phyloP scores from a whole-genome alignment of 495 filamentous ascomycete genomes.

The Neurospora tetraspora region DNA sequence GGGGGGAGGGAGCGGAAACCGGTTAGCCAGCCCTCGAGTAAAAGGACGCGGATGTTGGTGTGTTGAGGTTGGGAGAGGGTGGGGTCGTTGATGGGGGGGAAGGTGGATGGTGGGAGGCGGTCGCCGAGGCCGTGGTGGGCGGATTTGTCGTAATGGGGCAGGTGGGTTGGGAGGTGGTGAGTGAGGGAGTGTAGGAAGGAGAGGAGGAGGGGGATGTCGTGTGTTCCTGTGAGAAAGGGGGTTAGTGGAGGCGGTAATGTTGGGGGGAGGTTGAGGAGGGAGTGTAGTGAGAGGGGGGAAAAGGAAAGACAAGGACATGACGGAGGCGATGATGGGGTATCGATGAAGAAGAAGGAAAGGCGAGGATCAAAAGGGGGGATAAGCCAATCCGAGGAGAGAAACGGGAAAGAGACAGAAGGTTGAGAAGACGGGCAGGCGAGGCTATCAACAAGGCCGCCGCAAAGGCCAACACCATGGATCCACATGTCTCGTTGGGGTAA shows the following conservation, averaged over 20 bases:
- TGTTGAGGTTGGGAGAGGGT: conserved; percentile 23
- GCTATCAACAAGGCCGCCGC: background rate
- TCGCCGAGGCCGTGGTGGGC: conserved; percentile 70
- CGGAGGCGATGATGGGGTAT: background rate
- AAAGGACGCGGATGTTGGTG: conserved; percentile 46
- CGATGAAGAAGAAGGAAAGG: background rate
- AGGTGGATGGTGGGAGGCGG: conserved; percentile 48
- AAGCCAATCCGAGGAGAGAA: too few relatives aligned
- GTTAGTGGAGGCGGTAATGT: background rate
- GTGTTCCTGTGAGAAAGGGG: conserved; percentile 46
- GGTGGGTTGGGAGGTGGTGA: conserved; percentile 39
- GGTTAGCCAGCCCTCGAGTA: conserved; percentile 91
- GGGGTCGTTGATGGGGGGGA: conserved; percentile 52
- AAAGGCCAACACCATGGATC: background rate
- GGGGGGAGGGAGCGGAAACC: conserved; percentile 64
- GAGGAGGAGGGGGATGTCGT: conserved; percentile 60
- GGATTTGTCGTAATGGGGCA: conserved; percentile 81
- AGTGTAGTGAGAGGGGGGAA: background rate
- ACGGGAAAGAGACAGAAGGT: background rate
- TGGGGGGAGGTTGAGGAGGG: background rate
- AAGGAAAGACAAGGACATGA: background rate
- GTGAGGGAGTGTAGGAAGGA: conserved; percentile 54
- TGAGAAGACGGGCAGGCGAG: background rate
- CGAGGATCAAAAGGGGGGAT: background rate
- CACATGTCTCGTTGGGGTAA: background rate